Conservation (phyloP, 345 rosid species). For the Eucalyptus sp. region DNA sequence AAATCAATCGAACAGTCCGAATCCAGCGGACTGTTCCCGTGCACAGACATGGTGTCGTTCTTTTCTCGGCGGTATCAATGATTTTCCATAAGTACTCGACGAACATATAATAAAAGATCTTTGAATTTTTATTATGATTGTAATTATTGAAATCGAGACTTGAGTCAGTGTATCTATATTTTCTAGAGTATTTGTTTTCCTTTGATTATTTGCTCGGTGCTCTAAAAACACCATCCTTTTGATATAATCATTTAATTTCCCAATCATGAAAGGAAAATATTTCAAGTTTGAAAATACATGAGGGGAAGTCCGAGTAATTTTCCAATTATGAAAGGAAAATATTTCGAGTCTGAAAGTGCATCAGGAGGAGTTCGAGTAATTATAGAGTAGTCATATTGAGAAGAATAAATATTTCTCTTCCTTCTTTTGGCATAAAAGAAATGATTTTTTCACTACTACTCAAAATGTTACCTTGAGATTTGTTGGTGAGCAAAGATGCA, state of each 20-base stretch:
- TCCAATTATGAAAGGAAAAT: too few relatives aligned
- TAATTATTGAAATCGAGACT: neutral
- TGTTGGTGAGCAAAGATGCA: too few relatives aligned
- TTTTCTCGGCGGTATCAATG: neutral
- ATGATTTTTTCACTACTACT: too few relatives aligned
- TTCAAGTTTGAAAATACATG: neutral
- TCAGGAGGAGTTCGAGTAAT: too few relatives aligned
- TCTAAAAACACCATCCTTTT: neutral
- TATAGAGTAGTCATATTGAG: neutral
- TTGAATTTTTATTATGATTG: neutral
- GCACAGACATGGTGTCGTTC: neutral
- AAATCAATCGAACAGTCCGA: neutral
- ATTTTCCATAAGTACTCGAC: neutral
- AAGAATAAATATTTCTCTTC: neutral
- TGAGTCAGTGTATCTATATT: neutral
- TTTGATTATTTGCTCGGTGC: neutral
- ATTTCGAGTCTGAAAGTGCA: too few relatives aligned
- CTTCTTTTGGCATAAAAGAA: too few relatives aligned
- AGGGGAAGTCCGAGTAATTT: neutral
- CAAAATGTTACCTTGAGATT: too few relatives aligned
- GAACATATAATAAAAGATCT: neutral
- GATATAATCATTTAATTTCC: too few relatives aligned
- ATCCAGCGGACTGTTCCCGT: neutral
- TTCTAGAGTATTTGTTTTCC: neutral
- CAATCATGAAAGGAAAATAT: neutral